Conservation (phyloP, 1,284 basidiomycete species). For the Cutaneotrichosporon curvatum region DNA sequence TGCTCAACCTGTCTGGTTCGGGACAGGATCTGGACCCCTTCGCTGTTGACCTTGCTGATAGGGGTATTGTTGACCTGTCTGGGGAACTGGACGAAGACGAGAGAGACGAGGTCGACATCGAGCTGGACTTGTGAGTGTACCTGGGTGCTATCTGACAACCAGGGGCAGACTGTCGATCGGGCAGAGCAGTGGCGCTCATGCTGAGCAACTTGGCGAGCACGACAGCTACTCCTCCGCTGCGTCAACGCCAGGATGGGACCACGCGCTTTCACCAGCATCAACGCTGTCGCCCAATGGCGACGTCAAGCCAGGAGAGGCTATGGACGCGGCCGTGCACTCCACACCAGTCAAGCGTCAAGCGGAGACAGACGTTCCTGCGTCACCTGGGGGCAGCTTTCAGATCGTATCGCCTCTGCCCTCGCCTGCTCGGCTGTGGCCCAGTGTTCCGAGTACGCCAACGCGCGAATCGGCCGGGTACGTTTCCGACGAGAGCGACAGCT, state of each 20-base stretch:
- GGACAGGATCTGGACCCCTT: too few relatives aligned
- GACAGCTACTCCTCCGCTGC: not conserved
- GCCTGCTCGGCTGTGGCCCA: not conserved
- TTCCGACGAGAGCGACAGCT: constrained; percentile 5
- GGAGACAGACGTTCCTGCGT: not conserved
- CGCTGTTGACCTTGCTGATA: too few relatives aligned
- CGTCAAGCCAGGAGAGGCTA: too few relatives aligned
- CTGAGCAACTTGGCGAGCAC: not conserved
- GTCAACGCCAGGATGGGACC: not conserved
- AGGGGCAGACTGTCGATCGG: too few relatives aligned
- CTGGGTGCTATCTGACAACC: not conserved
- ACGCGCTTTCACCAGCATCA: not conserved
- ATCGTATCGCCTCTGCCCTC: not conserved
- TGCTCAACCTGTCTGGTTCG: too few relatives aligned
- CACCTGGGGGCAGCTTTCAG: not conserved
- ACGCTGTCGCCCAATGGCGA: not conserved
- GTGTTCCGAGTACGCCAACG: constrained; percentile 1
- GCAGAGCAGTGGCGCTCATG: not conserved
- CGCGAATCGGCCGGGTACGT: constrained; percentile 3
- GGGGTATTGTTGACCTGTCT: too few relatives aligned
- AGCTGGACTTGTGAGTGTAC: constrained; percentile 4
- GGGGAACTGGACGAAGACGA: not conserved
- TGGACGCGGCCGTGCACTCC: not conserved
- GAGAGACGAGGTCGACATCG: constrained; percentile 4
- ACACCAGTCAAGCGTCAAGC: not conserved